These are phyloP conservation scores for Raddia guianensis DNA, from an alignment of 176 grass and related monocot genomes.

Conservation along the genomic window DNA sequence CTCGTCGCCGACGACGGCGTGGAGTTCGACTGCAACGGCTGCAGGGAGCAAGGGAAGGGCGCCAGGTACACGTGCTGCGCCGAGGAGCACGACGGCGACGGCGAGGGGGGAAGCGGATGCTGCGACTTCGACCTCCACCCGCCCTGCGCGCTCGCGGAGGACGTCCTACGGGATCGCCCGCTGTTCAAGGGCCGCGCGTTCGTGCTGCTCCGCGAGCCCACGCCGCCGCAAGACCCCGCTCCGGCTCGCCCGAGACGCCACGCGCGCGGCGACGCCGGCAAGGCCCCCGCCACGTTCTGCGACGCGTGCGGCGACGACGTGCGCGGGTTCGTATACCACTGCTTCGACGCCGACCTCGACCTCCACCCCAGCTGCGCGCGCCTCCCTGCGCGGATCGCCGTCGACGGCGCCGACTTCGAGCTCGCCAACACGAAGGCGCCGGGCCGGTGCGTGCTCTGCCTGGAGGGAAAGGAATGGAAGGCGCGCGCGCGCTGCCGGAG, in stretches of 20 bases:
- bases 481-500: neutral
- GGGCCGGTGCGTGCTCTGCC: neutral
- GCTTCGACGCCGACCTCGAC: slow-evolving; percentile 1
- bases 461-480: no score
- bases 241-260: no score
- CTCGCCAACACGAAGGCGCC: neutral
- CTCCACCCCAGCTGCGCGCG: neutral
- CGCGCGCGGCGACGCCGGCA: no score
- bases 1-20: neutral
- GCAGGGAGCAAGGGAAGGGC: neutral
- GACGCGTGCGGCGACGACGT: slow-evolving; percentile 9
- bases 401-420: neutral
- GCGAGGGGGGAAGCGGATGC: neutral
- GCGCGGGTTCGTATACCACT: slow-evolving; percentile 22
- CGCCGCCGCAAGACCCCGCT: neutral
- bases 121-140: slow-evolving; percentile 19
- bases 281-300: no score
- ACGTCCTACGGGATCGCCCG: neutral
- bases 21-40: slow-evolving; percentile 22
- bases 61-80: neutral
- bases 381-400: neutral
- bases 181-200: neutral
- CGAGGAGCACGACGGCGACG: neutral
- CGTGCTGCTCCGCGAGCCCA: slow-evolving; percentile 10
- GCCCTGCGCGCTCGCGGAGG: slow-evolving; percentile 15